Conservation (phyloP, 75 land plant genomes). For the Pinus tabuliformis region DNA sequence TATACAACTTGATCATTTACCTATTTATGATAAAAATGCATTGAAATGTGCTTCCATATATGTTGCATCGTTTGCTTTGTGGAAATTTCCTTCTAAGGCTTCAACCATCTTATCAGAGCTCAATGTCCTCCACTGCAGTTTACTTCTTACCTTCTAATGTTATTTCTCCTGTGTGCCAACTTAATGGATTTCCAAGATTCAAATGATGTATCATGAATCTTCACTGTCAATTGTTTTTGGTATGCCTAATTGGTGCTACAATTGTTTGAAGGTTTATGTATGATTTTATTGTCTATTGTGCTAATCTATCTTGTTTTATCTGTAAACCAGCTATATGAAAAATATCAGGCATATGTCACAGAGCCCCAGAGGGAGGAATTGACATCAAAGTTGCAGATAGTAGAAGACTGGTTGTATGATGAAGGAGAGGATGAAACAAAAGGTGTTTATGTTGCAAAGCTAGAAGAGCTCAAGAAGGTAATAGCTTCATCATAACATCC, state of each 20-base stretch:
- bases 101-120: neutral
- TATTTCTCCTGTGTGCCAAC: neutral
- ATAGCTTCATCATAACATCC: neutral
- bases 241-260: too few relatives aligned
- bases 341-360: slow-evolving; percentile 68
- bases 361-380: slow-evolving; percentile 58
- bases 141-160: neutral
- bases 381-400: slow-evolving; percentile 59
- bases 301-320: too few relatives aligned
- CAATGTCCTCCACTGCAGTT: neutral
- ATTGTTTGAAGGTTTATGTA: too few relatives aligned
- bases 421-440: slow-evolving; percentile 96
- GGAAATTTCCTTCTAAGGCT: neutral
- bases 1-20: too few relatives aligned
- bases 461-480: slow-evolving; percentile 85
- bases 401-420: slow-evolving; percentile 95
- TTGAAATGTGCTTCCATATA: neutral
- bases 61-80: neutral
- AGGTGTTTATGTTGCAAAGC: slow-evolving; percentile 80
- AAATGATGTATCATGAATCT: too few relatives aligned
- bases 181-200: too few relatives aligned
- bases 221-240: too few relatives aligned
- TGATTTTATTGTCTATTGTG: too few relatives aligned
- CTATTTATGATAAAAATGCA: too few relatives aligned
- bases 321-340: slow-evolving; percentile 59